These are phyloP conservation scores for Fusarium multiceps DNA, from an alignment of 2,329 filamentous ascomycete genomes.

Conservation along the genomic window DNA sequence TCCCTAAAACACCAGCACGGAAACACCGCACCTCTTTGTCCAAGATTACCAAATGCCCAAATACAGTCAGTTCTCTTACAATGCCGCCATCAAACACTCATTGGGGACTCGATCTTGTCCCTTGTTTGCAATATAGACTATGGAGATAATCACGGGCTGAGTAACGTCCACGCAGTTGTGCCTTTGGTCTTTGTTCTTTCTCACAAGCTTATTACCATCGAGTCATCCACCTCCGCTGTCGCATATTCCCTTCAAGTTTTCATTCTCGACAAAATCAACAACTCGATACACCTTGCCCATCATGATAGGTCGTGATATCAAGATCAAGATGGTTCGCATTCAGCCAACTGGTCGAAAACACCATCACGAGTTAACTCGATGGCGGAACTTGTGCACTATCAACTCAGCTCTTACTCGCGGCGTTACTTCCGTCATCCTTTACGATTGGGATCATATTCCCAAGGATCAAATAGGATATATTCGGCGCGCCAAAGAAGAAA, in stretches of 20 bases:
- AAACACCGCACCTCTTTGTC: conserved; percentile 26
- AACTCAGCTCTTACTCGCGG: conserved; percentile 37
- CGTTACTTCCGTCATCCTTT: conserved; percentile 25
- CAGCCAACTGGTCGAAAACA: not conserved
- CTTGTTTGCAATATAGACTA: conserved; percentile 1
- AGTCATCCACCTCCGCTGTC: conserved; percentile 1
- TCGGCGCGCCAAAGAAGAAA: not conserved
- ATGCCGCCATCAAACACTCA: conserved; percentile 19
- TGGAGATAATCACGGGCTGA: not conserved
- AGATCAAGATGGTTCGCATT: not conserved
- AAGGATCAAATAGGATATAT: not conserved
- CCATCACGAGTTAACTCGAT: not conserved
- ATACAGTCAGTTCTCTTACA: conserved; percentile 20
- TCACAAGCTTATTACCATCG: conserved; percentile 39
- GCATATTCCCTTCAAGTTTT: not conserved
- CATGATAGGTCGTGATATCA: conserved; percentile 20
- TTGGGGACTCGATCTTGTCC: conserved; percentile 3
- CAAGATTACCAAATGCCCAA: conserved; percentile 8
- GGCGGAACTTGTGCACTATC: conserved; percentile 26
- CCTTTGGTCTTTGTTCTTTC: conserved; percentile 33
- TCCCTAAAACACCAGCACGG: conserved; percentile 14
- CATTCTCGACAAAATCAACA: conserved; percentile 2
- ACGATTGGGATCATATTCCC: not conserved
- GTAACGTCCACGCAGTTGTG: not conserved
- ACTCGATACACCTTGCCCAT: not conserved